phyloP scores from a whole-genome alignment of 768 basidiomycete genomes.

The Calocybe indica region DNA sequence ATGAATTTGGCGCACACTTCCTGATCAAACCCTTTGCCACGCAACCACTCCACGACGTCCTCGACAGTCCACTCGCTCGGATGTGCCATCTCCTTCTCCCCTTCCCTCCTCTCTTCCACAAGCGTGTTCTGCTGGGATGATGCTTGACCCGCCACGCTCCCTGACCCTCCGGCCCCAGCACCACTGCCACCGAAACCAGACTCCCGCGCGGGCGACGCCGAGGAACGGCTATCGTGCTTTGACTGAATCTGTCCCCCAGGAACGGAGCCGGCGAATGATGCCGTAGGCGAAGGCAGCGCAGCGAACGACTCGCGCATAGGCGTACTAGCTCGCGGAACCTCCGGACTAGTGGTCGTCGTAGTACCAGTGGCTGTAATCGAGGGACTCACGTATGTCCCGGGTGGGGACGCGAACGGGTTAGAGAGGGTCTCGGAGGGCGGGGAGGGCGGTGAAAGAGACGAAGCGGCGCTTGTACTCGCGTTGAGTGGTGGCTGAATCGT shows the following conservation, averaged over 20 bases:
- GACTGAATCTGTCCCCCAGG: conserved; percentile 20
- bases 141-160: conserved; percentile 1
- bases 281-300: conserved; percentile 17
- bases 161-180: background rate
- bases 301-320: conserved; percentile 23
- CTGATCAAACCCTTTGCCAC: conserved; percentile 77
- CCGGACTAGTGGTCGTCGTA: no score
- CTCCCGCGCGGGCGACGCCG: conserved; percentile 18
- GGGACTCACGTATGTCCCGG: background rate
- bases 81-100: conserved; percentile 31
- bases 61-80: conserved; percentile 82
- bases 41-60: conserved; percentile 87
- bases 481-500: background rate
- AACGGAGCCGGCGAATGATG: conserved; percentile 5
- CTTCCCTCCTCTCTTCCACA: conserved; percentile 12
- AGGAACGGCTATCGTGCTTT: conserved; percentile 32
- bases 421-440: conserved; percentile 5
- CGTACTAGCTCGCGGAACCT: background rate
- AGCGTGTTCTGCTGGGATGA: conserved; percentile 11
- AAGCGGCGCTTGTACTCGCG: conserved; percentile 17
- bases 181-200: conserved; percentile 5
- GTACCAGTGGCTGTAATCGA: no score
- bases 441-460: conserved; percentile 10
- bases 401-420: conserved; percentile 21
- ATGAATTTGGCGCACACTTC: conserved; percentile 81